These are phyloP conservation scores for Lasiodiplodia citricola DNA, from an alignment of 2,329 filamentous ascomycete species.

Conservation along the genomic window DNA sequence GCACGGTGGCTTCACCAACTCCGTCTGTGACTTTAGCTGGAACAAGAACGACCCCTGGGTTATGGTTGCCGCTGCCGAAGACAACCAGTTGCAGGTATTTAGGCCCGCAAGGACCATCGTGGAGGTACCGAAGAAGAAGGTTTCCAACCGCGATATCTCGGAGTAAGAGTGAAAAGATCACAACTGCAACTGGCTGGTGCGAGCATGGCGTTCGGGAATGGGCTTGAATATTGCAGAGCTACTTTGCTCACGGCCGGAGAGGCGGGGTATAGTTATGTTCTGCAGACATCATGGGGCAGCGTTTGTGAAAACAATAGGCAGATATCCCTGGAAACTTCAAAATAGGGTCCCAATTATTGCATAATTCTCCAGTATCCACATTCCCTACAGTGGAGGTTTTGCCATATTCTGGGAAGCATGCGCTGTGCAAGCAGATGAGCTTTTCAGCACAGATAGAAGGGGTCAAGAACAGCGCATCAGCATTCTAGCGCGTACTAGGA, in stretches of 20 bases:
- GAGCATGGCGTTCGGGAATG: constrained; percentile 19
- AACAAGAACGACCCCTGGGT: constrained; percentile 97
- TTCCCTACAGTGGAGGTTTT: neutral
- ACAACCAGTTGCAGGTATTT: constrained; percentile 93
- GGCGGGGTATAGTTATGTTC: constrained; percentile 13
- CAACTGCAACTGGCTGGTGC: constrained; percentile 2
- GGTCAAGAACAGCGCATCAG: neutral
- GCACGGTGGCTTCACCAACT: constrained; percentile 98
- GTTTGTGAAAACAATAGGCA: constrained; percentile 20
- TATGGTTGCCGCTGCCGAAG: constrained; percentile 92
- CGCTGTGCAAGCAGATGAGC: neutral
- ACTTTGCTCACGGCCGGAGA: constrained; percentile 12
- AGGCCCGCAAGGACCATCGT: constrained; percentile 46
- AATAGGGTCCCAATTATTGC: constrained; percentile 9
- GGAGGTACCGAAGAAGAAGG: constrained; percentile 42
- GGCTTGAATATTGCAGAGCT: constrained; percentile 14
- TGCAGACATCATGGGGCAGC: constrained; percentile 13
- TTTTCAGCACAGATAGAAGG: neutral
- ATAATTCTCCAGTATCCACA: neutral
- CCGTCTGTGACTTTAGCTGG: constrained; percentile 96
- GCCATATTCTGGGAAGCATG: neutral
- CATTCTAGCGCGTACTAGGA: neutral
- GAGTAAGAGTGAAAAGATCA: constrained; percentile 32
- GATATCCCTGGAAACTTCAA: constrained; percentile 19
- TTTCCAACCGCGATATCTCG: constrained; percentile 46